A percentile compares a stretch with the other conserved stretches of the same genome.
These are phyloP conservation scores for Colletotrichum ledebouriae DNA, from an alignment of 2,329 filamentous ascomycete genomes.

Conservation along the genomic window DNA sequence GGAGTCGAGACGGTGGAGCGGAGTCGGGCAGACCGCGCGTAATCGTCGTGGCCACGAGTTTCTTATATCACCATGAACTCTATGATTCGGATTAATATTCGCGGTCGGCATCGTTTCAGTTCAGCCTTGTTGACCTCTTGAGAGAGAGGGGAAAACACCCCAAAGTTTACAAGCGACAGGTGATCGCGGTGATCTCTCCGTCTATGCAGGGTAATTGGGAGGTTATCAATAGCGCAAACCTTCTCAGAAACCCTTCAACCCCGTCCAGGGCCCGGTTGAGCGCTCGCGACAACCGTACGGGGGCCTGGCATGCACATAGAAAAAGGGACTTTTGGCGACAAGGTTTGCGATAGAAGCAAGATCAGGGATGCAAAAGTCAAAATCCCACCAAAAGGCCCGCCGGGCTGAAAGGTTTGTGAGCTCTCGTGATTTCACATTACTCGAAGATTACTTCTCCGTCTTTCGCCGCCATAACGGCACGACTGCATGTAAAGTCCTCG, in stretches of 20 bases:
- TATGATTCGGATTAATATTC: constrained; percentile 20
- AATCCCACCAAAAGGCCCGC: constrained; percentile 20
- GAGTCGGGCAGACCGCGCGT: background rate
- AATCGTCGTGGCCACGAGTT: background rate
- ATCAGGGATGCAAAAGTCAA: constrained; percentile 39
- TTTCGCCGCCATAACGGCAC: constrained; percentile 14
- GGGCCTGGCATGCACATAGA: constrained; percentile 26
- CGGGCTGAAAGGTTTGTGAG: constrained; percentile 18
- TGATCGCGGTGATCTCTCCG: constrained; percentile 41
- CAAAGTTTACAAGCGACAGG: constrained; percentile 32
- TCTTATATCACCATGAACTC: constrained; percentile 38
- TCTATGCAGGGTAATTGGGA: constrained; percentile 24
- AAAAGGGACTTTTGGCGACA: constrained; percentile 28
- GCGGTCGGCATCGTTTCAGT: constrained; percentile 26
- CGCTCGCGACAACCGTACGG: constrained; percentile 23
- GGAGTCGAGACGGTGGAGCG: background rate
- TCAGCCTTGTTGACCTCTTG: constrained; percentile 40
- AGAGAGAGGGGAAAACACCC: background rate
- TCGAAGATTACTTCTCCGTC: constrained; percentile 18
- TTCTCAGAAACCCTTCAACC: constrained; percentile 29
- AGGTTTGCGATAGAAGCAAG: constrained; percentile 28
- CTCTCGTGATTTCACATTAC: constrained; percentile 27
- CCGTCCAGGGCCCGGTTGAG: constrained; percentile 20
- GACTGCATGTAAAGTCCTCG: background rate
- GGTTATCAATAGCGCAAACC: constrained; percentile 41